phyloP scores from a whole-genome alignment of 225 moss, liverwort and hornwort species.

The Sphagnum tenellum region DNA sequence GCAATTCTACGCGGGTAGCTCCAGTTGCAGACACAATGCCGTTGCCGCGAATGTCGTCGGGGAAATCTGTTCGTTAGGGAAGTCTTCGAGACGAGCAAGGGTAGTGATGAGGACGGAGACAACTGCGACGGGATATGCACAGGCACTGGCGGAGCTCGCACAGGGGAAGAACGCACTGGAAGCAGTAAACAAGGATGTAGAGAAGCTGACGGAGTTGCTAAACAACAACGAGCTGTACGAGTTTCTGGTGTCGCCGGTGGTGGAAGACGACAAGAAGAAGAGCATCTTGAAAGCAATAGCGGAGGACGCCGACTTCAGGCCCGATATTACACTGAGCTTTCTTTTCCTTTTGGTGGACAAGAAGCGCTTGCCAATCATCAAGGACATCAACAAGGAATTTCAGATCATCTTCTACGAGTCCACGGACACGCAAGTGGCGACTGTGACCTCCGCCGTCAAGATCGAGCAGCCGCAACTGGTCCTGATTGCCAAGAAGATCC shows the following conservation, averaged over 20 bases:
- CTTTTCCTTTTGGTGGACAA: conserved; percentile 71
- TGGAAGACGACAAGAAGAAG: conserved; percentile 85
- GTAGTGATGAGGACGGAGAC: conserved; percentile 57
- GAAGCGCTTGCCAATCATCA: conserved; percentile 66
- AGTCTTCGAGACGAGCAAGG: too few species aligned
- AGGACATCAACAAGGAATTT: conserved; percentile 74
- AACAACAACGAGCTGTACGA: conserved; percentile 72
- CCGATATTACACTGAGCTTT: conserved; percentile 49
- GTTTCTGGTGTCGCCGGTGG: conserved; percentile 68
- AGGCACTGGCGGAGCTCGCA: conserved; percentile 80
- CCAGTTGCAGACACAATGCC: too few species aligned
- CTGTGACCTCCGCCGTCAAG: conserved; percentile 86
- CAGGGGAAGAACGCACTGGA: conserved; percentile 47
- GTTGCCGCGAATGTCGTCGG: too few species aligned
- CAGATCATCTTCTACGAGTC: conserved; percentile 60
- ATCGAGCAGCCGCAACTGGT: conserved; percentile 94
- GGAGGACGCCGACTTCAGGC: conserved; percentile 64
- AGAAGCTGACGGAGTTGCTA: conserved; percentile 49
- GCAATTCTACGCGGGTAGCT: too few species aligned
- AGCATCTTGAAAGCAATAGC: conserved; percentile 77
- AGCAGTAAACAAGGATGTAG: conserved; percentile 62
- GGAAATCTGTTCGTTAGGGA: too few species aligned
- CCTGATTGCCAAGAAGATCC: conserved; percentile 94
- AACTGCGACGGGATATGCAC: conserved; percentile 65
- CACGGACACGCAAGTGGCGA: conserved; percentile 80